phyloP scores from a whole-genome alignment of 306 rosid species.

The Cucumis melo region DNA sequence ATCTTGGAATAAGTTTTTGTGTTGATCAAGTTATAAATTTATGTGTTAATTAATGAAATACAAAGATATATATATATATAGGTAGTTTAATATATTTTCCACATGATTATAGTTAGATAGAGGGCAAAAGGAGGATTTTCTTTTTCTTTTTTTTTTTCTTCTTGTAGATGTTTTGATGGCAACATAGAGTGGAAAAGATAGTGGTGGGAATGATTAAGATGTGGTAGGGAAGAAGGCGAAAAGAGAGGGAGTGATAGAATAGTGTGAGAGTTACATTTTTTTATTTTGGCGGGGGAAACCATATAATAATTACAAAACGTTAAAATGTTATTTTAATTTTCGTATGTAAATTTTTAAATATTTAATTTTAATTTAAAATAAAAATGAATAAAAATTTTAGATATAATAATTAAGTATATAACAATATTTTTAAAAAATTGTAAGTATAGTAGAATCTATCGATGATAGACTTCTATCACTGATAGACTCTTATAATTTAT shows the following conservation, averaged over 20 bases:
- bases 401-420: no score
- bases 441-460: no score
- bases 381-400: no score
- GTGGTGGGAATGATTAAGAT: slow-evolving; percentile 2
- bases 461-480: no score
- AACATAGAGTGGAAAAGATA: background rate
- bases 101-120: slow-evolving; percentile 1
- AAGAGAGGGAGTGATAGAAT: background rate
- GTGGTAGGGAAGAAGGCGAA: background rate
- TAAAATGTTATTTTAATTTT: no score
- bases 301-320: background rate
- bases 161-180: background rate
- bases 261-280: background rate
- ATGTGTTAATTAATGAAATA: background rate
- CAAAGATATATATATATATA: background rate
- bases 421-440: no score
- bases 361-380: no score
- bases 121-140: background rate
- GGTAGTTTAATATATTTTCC: background rate
- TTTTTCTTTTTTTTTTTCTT: background rate
- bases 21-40: background rate
- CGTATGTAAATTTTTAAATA: no score
- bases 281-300: background rate
- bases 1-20: background rate
- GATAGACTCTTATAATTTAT: no score